Evolutionary conservation across 1,284 basidiomycete genomes (phyloP), one percentile per base, ranked within the genome.

Genomic region (Volvariella surrecta): DNA sequence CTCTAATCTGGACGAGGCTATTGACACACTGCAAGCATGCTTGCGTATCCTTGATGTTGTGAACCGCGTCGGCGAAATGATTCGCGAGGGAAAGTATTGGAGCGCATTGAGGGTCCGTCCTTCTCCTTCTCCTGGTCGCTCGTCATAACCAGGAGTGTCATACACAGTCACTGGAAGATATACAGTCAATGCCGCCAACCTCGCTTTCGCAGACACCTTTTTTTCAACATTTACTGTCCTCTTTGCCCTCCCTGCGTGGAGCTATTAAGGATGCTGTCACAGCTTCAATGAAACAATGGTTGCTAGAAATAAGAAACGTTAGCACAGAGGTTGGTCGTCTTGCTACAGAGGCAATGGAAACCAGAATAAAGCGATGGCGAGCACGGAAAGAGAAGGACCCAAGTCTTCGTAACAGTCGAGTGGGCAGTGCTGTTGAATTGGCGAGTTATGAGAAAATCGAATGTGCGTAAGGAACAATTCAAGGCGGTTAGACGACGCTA

Each of bases 261-360:
- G 87, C 92, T 52, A 89, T 99, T 57, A 91, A 94, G 59, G 85
- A 89, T 54, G 88, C 89, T 0, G 96, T 99, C 1, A 95, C 89
- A 0, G 86, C 91, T 0, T 90, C 93, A 6, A 87, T 93, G 68
- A 99, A 98, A 60, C 87, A 96, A 49, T 99, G 96, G 96, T 68
- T 99, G 19, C 81, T 95, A 43, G 92, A 98, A 55, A 93, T 98
- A 45, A 73, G 96, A 42, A 93, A 97, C 54, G 79, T 89, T 47
- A 89, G 88, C 45, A 79, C 84, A 0, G 77, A 87, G 39, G 88
- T 99, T 1, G 96, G 96, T 2, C 76, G 76, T 49, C 73, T 93
- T 3, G 95, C 95, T 0, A 74, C 96, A 28, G 92, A 97, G 51
- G 80, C 82, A 16, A 98, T 98, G 89, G 88, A 92, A 39, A 62